These are phyloP conservation scores for Neurospora sp. DNA, from an alignment of 495 filamentous ascomycete genomes.

Conservation along the genomic window DNA sequence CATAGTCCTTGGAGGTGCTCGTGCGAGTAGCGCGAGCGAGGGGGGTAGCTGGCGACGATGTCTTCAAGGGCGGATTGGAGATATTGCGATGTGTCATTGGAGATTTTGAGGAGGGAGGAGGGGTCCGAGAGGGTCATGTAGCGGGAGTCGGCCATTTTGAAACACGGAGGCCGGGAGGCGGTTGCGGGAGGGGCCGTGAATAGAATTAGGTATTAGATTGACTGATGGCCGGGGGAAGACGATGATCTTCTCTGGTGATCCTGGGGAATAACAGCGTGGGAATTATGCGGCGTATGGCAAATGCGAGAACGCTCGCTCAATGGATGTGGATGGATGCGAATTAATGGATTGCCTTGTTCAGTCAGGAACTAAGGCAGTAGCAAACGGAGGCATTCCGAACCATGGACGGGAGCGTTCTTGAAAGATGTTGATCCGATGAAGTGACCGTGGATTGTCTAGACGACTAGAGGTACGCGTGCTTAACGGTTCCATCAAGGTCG, in stretches of 20 bases:
- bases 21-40: slow-evolving; percentile 16
- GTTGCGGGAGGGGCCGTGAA: background rate
- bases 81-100: slow-evolving; percentile 9
- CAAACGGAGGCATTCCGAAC: background rate
- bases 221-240: too few species aligned
- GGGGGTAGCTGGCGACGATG: slow-evolving; percentile 22
- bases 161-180: background rate
- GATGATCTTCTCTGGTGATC: too few species aligned
- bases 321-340: background rate
- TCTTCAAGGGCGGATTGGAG: slow-evolving; percentile 20
- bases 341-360: background rate
- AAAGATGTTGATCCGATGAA: background rate
- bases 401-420: background rate
- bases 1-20: slow-evolving; percentile 39
- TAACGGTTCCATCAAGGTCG: background rate
- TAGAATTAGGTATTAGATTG: background rate
- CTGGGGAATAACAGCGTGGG: background rate
- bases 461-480: background rate
- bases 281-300: background rate
- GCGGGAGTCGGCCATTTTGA: slow-evolving; percentile 1
- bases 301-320: background rate
- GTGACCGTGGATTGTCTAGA: background rate
- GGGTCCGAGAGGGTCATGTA: slow-evolving; percentile 6
- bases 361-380: background rate
- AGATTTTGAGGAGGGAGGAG: background rate